A percentile compares a stretch with the other conserved stretches of the same genome.
Conservation (phyloP, 345 rosid genomes). For the Excoecaria cochinchinensis region DNA sequence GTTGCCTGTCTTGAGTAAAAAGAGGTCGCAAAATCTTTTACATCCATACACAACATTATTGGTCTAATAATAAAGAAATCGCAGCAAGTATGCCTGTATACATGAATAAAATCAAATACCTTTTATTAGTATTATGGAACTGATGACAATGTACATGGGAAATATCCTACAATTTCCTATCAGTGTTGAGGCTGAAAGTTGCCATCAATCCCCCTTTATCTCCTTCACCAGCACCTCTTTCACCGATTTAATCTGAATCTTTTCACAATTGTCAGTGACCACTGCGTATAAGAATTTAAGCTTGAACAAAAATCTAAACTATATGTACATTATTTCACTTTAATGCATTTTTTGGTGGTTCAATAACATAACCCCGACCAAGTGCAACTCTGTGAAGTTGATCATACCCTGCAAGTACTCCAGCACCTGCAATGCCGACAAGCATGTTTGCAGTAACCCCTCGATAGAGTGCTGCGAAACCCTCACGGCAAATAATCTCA, state of each 20-base stretch:
- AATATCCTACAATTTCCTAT: neutral
- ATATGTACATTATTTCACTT: constrained; percentile 19
- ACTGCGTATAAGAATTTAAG: constrained; percentile 3
- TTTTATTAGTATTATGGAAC: neutral
- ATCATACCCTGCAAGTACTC: constrained; percentile 91
- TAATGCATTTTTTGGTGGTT: constrained; percentile 33
- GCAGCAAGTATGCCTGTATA: no score
- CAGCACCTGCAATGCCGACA: constrained; percentile 93
- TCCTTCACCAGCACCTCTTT: neutral
- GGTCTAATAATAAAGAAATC: no score
- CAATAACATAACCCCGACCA: constrained; percentile 38
- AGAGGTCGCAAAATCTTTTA: no score
- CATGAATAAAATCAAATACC: neutral
- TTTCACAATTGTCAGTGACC: neutral
- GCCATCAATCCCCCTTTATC: neutral
- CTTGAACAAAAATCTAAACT: neutral
- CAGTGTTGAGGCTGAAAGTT: neutral
- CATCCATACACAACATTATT: no score
- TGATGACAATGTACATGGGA: neutral
- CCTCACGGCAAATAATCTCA: constrained; percentile 72
- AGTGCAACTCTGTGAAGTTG: constrained; percentile 69
- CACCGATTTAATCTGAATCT: neutral
- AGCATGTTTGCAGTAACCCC: constrained; percentile 95
- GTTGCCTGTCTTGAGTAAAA: no score
- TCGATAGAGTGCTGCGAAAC: constrained; percentile 60